Evolutionary conservation across 2,329 filamentous ascomycete species (phyloP), one percentile per base, ranked within the genome.

Genomic region (Fusarium nodosum): DNA sequence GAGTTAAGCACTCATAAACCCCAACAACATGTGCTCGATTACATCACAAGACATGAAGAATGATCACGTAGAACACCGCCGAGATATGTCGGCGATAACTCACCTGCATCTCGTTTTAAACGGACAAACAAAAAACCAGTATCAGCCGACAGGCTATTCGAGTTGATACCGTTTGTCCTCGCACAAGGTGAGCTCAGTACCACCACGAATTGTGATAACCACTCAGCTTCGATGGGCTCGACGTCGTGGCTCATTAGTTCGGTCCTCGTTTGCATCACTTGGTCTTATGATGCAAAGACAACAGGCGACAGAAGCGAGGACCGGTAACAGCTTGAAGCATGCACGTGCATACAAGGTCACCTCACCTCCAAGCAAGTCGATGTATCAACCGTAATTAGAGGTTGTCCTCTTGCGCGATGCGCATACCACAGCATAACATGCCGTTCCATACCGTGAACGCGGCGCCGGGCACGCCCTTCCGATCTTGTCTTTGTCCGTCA

Each of bases 61-160:
- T 68, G 51, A 60, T 38, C 56, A 55, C 30, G 38, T 52, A 33
- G 33, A 45, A 48, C 58, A 53, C 41, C 52, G 57, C 57, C 54
- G 41, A 64, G 48, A 45, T 46, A 68, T 70, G 67, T 60, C 48
- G 47, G 68, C 57, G 56, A 71, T 68, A 66, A 63, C 68, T 69
- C 65, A 72, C 57, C 56, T 69, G 65, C 68, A 69, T 66, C 39
- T 36, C 24, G 38, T 61, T 47, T 39, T 28, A 48, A 34, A 41
- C 22, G 41, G 56, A 61, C 47, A 60, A 53, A 34, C 47, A 52
- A 34, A 60, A 26, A 63, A 26, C 28, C 20, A 57, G 57, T 56
- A 62, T 71, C 64, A 66, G 68, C 64, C 71, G 68, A 66, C 59
- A 22, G 52, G 33, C 22, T 46, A 47, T 56, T 56, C 28, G 41